Percentiles rank a stretch among this genome's conserved stretches.
Conservation (phyloP, 805 yeast species). For the Lipomyces yamanashiensis region DNA sequence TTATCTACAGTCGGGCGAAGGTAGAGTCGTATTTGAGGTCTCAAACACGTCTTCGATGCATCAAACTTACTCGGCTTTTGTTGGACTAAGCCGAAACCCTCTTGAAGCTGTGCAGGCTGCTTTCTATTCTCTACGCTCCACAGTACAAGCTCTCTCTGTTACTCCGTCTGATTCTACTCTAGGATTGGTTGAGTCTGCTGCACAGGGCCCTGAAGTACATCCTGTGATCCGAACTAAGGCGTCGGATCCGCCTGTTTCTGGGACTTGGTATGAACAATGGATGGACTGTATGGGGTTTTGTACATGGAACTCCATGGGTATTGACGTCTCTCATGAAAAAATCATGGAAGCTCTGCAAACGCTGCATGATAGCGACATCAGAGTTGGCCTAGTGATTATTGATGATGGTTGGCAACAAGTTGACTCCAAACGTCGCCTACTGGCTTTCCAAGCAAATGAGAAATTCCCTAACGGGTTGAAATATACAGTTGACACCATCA, state of each 20-base stretch:
- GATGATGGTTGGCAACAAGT: conserved; percentile 46
- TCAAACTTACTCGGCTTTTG: conserved; percentile 30
- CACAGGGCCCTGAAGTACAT: not conserved
- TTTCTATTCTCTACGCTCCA: conserved; percentile 24
- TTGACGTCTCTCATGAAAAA: conserved; percentile 36
- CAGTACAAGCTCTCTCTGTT: conserved; percentile 7
- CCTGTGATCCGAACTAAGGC: not conserved
- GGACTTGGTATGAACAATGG: conserved; percentile 39
- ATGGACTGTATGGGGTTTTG: conserved; percentile 42
- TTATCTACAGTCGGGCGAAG: conserved; percentile 27
- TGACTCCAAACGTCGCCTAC: conserved; percentile 36
- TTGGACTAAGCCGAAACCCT: conserved; percentile 34
- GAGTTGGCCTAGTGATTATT: conserved; percentile 39
- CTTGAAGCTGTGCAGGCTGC: conserved; percentile 30
- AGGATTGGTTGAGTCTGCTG: not conserved
- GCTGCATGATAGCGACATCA: conserved; percentile 37
- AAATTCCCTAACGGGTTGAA: conserved; percentile 43
- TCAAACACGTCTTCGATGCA: conserved; percentile 30
- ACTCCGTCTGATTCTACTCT: not conserved
- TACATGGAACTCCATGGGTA: conserved; percentile 45
- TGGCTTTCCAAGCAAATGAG: conserved; percentile 39
- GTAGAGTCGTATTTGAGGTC: conserved; percentile 21
- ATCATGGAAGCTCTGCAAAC: conserved; percentile 38
- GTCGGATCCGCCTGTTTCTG: conserved; percentile 19
- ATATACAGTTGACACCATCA: conserved; percentile 38